These are phyloP conservation scores for Astragalus glycyphyllos DNA, from an alignment of 306 rosid species.

Conservation along the genomic window DNA sequence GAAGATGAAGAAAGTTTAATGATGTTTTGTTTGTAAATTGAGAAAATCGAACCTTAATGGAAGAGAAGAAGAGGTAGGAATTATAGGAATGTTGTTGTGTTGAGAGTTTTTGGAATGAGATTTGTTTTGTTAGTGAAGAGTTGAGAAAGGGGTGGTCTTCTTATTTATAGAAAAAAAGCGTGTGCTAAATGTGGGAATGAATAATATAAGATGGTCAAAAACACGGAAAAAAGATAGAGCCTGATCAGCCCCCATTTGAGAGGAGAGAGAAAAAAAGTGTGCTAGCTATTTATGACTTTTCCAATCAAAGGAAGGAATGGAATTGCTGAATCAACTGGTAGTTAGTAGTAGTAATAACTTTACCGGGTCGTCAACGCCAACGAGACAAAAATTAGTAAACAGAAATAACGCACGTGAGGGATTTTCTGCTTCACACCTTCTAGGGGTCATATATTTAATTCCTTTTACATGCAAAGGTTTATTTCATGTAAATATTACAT, in stretches of 20 bases:
- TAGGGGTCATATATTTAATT: no score
- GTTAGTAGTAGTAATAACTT: constrained; percentile 19
- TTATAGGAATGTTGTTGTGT: neutral
- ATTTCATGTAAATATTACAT: no score
- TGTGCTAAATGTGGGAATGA: constrained; percentile 41
- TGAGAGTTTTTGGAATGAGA: constrained; percentile 39
- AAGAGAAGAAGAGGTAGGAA: neutral
- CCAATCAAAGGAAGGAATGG: constrained; percentile 41
- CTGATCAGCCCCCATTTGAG: constrained; percentile 28
- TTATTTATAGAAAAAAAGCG: constrained; percentile 45
- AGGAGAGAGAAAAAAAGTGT: neutral
- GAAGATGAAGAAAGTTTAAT: no score
- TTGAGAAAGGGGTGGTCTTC: neutral
- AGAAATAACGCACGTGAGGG: no score
- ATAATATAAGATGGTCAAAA: constrained; percentile 51
- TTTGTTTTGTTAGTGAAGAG: constrained; percentile 19
- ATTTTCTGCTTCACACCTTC: no score
- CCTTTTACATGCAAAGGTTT: no score
- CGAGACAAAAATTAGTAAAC: neutral
- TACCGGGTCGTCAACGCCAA: constrained; percentile 37
- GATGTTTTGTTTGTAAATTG: no score
- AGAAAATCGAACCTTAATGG: no score
- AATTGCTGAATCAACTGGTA: neutral
- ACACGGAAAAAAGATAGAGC: constrained; percentile 48
- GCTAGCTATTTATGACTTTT: constrained; percentile 45